Percentiles rank a stretch among this genome's conserved stretches.
These are phyloP conservation scores for Lignosus rhinocerotis DNA, from an alignment of 1,284 basidiomycete species.

Conservation along the genomic window DNA sequence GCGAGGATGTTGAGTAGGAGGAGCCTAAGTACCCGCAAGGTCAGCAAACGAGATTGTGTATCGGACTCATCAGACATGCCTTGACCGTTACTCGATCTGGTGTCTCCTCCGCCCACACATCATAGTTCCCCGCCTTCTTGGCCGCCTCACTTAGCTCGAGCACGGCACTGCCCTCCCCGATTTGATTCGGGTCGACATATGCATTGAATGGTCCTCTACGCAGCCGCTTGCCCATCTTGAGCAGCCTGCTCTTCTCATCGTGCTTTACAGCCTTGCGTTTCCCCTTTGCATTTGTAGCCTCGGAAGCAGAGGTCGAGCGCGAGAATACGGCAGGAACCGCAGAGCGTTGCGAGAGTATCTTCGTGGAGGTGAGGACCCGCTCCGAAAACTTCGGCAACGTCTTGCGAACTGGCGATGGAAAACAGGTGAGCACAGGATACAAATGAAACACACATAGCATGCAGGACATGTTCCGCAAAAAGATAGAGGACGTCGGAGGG, in stretches of 20 bases:
- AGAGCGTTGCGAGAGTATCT: conserved; percentile 83
- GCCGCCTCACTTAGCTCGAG: conserved; percentile 67
- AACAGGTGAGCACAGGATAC: conserved; percentile 46
- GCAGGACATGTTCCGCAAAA: neutral
- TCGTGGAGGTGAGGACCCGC: conserved; percentile 68
- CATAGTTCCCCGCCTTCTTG: conserved; percentile 70
- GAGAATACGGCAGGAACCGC: conserved; percentile 83
- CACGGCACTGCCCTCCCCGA: conserved; percentile 61
- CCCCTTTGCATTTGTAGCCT: conserved; percentile 32
- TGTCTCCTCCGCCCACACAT: conserved; percentile 61
- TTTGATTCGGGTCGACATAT: conserved; percentile 63
- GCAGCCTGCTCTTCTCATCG: conserved; percentile 74
- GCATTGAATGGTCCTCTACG: conserved; percentile 71
- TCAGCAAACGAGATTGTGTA: conserved; percentile 1
- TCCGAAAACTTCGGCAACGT: conserved; percentile 55
- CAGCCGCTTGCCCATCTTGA: conserved; percentile 71
- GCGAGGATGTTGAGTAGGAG: conserved; percentile 50
- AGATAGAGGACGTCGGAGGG: conserved; percentile 23
- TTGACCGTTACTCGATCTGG: conserved; percentile 46
- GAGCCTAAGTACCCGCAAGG: conserved; percentile 37
- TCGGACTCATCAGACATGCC: conserved; percentile 37
- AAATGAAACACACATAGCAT: neutral
- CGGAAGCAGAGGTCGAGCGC: conserved; percentile 23
- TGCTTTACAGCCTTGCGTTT: conserved; percentile 43
- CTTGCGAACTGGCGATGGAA: conserved; percentile 52